Evolutionary conservation across 1,284 basidiomycete species (phyloP), one percentile per base, ranked within the genome.

Genomic region (Boletus smithii): DNA sequence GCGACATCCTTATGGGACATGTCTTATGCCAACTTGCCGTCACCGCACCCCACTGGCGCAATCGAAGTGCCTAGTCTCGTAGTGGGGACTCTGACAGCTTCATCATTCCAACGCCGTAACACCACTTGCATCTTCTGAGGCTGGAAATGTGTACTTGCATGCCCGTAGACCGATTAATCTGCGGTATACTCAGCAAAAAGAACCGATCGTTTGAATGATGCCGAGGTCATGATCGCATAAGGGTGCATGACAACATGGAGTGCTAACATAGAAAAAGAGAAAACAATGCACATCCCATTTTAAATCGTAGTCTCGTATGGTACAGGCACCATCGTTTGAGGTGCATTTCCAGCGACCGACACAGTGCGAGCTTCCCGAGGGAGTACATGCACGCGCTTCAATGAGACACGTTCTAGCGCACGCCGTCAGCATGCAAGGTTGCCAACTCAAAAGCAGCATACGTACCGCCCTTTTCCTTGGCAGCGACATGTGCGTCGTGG

Each of bases 291-390:
- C 42, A 56, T 42, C 36, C 47, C 20, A 48, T 67, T 55, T 66
- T 79, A 91, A 71, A 91, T 91, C 54, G 83, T 88, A 53, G 88
- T 91, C 80, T 91, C 88, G 75, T 91, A 98, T 62, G 83, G 83
- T 64, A 92, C 79, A 64, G 94, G 93, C 55, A 81, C 83, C 72
- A 99, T 91, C 53, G 95, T 98, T 77, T 95, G 88, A 50, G 95
- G 91, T 36, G 79, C 75, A 76, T 98, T 98, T 65, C 83, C 80
- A 60, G 72, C 70, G 55, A 76, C 71, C 50, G 88, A 85, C 68
- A 99, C 83, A 60, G 79, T 83, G 73, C 76, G 83, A 26, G 90
- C 80, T 63, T 85, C 85, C 54, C 94, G 86, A 55, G 97, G 95
- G 55, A 83, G 85, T 46, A 74, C 81, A 55, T 92, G 95, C 60